Base-by-base conservation (phyloP, 306 rosid species). In the Fagus sylvatica region DNA sequence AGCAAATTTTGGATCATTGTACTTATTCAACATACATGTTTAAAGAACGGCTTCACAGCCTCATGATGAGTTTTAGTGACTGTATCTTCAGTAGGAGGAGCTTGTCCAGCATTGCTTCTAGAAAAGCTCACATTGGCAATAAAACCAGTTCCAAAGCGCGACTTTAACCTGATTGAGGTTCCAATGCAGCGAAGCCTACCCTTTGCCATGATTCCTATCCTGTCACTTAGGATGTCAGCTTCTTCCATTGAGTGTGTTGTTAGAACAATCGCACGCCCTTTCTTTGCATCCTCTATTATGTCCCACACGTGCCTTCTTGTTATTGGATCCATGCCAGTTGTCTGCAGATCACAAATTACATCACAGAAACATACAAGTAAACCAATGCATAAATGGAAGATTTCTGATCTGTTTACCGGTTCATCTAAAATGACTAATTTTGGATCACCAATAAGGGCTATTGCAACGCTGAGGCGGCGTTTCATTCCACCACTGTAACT, bases 221-320 rank as follows among this genome's bases (percentile, higher is more conserved):
- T 86, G 74, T 94, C 97, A 41, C 98, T 80, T 80, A 94, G 78
- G 81, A 90, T 82, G 79, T 90, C 95, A 34, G 97, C 98, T 88
- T 94, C 98, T 88, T 94, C 98, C 98, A 94, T 94, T 48, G 97
- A 94, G 81, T 94, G 97, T 42, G 98, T 94, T 53, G 97, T 94
- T 48, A 92, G 91, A 76, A 94, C 80, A 79, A 94, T 87, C 17
- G 95, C 92, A 2, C 95, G 93, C 42, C 97, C 97, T 79, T 33
- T 89, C 83, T 94, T 94, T 32, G 97, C 97, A 72, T 82, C 83
- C 77, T 90, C 91, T 37, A 94, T 89, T 67, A 94, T 89, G 86
- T 92, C 93, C 97, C 98, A 94, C 17, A 92, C 95, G 77, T 90
- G 93, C 84, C 98, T 88, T 78, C 98, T 92, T 72, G 98, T 85